Base-by-base conservation (phyloP, 2,329 filamentous ascomycete genomes). In the Westerdykella sp. region DNA sequence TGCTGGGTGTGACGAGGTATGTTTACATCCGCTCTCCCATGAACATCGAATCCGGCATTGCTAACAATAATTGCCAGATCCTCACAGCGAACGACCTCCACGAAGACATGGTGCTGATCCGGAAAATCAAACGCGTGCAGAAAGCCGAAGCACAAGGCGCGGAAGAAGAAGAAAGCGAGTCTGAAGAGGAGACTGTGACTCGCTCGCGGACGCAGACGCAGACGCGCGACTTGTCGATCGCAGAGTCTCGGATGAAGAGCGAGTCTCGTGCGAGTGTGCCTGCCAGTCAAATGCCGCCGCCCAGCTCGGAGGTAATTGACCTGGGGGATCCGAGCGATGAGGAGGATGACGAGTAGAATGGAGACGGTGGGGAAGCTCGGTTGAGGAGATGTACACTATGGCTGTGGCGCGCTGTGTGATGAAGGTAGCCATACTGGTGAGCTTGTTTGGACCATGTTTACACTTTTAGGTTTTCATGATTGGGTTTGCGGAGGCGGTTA, bases 1-100 rank as follows among this genome's bases (percentile, higher is more conserved):
- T 44, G 68, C 76, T 2, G 84, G 84, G 1, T 89, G 85, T 59
- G 69, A 71, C 39, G 69, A 77, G 69, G 65, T 66, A 55, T 10
- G 59, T 44, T 14, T 37, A 22, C 16, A 18, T 18, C 31, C 15
- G 13, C 28, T 35, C n/a, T 14, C 3, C 25, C 11, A 28, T 28
- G 16, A 5, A 11, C n/a, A n/a, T n/a, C n/a, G n/a, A n/a, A n/a
- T n/a, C n/a, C n/a, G n/a, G n/a, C n/a, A n/a, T n/a, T n/a, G n/a
- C n/a, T n/a, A n/a, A n/a, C n/a, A n/a, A 51, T 34, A 15, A 15
- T 21, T 15, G 15, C 30, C 40, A 68, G 65, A 57, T 59, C 45
- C 54, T 69, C 12, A 59, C 58, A 12, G 39, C 38, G 2, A 32
- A 49, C 9, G 62, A 67, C 34, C 50, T 69, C 2, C 45, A 48